Evolutionary conservation across 306 rosid genomes (phyloP).

Genomic region (Chamaecrista fasciculata): DNA sequence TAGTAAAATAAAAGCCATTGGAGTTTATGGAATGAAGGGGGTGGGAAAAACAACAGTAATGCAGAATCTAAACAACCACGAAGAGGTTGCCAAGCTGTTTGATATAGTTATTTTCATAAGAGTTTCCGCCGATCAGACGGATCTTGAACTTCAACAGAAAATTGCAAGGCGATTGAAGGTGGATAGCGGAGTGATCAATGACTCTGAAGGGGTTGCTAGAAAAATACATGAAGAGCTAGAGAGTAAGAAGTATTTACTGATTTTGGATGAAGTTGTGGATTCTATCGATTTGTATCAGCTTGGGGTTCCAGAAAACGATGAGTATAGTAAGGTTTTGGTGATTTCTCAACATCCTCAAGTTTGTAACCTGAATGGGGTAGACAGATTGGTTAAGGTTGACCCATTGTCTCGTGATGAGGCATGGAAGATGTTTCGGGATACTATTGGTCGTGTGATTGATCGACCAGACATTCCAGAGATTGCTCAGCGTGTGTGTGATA

Average conservation of each 20-base stretch:
- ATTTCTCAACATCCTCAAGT: background rate
- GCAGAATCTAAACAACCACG: background rate
- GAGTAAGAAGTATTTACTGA: background rate
- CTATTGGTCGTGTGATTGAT: background rate
- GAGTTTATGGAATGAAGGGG: background rate
- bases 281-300: background rate
- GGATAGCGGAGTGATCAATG: background rate
- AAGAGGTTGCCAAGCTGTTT: background rate
- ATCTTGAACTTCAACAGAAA: background rate
- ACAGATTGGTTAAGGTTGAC: background rate
- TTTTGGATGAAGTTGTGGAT: slow-evolving; percentile 21
- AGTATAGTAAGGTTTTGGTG: slow-evolving; percentile 1
- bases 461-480: background rate
- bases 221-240: background rate
- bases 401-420: background rate
- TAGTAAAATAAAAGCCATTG: background rate
- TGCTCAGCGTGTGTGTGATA: background rate
- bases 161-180: slow-evolving; percentile 6
- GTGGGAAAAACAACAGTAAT: background rate
- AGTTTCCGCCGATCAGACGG: background rate
- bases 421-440: slow-evolving; percentile 1
- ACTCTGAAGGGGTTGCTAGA: background rate
- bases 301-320: background rate
- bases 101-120: slow-evolving; percentile 1
- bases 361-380: background rate